These are phyloP conservation scores for Hyparrhenia diplandra DNA, from an alignment of 176 grass and related monocot genomes.

Conservation along the genomic window DNA sequence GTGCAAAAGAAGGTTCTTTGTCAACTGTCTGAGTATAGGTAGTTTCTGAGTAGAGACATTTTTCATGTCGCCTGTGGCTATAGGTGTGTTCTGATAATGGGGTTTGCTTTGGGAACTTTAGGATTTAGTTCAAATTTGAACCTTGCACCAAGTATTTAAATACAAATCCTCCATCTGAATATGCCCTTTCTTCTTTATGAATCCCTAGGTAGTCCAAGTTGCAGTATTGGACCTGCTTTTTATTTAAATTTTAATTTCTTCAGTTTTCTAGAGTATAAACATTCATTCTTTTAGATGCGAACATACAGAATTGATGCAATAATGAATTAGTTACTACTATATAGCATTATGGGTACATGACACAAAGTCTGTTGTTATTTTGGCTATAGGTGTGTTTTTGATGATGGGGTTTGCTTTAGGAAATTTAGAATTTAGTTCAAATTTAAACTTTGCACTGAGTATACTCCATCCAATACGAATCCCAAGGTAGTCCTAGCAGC, in stretches of 20 bases:
- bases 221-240: not conserved
- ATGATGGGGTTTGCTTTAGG: not conserved
- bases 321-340: not conserved
- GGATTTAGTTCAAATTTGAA: not conserved
- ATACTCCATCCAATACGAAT: no score
- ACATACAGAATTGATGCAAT: no score
- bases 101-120: not conserved
- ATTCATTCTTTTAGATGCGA: not conserved
- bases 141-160: not conserved
- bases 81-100: not conserved
- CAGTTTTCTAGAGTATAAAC: not conserved
- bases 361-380: not conserved
- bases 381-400: no score
- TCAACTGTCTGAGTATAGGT: not conserved
- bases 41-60: not conserved
- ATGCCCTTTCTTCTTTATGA: not conserved
- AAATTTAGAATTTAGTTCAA: not conserved
- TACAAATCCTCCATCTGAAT: not conserved
- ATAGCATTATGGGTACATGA: not conserved
- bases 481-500: no score
- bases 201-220: not conserved
- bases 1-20: not conserved
- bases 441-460: not conserved
- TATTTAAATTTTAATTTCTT: not conserved
- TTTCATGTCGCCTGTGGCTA: not conserved